These are phyloP conservation scores for Aspergillus awamori DNA, from an alignment of 2,329 filamentous ascomycete species.

Conservation along the genomic window DNA sequence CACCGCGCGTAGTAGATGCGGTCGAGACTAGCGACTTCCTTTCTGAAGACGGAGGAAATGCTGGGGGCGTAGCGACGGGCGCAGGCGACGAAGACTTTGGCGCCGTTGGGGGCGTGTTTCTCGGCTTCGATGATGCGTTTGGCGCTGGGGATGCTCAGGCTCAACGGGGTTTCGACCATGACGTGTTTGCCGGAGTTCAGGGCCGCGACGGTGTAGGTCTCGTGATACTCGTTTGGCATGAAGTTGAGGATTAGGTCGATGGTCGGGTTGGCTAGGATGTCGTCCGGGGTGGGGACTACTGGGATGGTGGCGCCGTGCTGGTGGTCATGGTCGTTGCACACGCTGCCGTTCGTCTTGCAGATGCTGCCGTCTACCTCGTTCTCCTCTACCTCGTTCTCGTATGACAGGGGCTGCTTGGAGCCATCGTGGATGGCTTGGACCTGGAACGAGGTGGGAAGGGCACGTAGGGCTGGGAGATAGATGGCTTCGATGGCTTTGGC, in stretches of 20 bases:
- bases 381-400: not conserved
- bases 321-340: slow-evolving; percentile 7
- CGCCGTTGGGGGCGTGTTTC: slow-evolving; percentile 40
- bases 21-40: slow-evolving; percentile 55
- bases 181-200: slow-evolving; percentile 59
- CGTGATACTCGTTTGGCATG: slow-evolving; percentile 60
- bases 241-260: slow-evolving; percentile 54
- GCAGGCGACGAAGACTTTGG: slow-evolving; percentile 61
- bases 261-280: slow-evolving; percentile 52
- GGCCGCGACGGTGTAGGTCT: slow-evolving; percentile 54
- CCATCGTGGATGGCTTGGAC: slow-evolving; percentile 57
- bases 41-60: slow-evolving; percentile 56
- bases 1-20: slow-evolving; percentile 59
- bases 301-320: not conserved
- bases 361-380: not conserved
- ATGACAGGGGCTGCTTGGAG: slow-evolving; percentile 29
- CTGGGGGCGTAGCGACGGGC: slow-evolving; percentile 63
- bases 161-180: slow-evolving; percentile 63
- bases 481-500: slow-evolving; percentile 55
- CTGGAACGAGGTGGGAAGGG: slow-evolving; percentile 44
- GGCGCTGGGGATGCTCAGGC: slow-evolving; percentile 52
- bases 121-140: slow-evolving; percentile 56
- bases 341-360: not conserved
- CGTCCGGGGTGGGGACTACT: slow-evolving; percentile 2
- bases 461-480: slow-evolving; percentile 57